Conservation (phyloP, 148 eudicot genomes). For the Diospyros lotus region DNA sequence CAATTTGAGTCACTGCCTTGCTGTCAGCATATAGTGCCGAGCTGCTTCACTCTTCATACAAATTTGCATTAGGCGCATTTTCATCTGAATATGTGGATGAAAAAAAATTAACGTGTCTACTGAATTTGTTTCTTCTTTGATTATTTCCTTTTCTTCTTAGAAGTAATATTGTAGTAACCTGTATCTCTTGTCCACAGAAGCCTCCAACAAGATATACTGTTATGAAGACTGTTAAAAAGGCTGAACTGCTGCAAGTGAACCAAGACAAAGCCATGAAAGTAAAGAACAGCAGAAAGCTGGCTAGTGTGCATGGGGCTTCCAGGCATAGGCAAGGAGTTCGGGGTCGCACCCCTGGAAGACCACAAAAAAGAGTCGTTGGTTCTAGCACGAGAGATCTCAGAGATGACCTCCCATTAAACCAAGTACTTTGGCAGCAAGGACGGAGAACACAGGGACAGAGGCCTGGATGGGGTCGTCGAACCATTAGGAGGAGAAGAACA, state of each 20-base stretch:
- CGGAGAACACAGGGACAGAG: slow-evolving; percentile 50
- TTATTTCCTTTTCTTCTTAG: neutral
- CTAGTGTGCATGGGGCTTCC: slow-evolving; percentile 24
- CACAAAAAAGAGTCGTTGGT: slow-evolving; percentile 43
- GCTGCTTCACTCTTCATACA: neutral
- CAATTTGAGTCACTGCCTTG: neutral
- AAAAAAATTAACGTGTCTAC: neutral
- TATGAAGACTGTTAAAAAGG: slow-evolving; percentile 34
- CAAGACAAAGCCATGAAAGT: slow-evolving; percentile 25
- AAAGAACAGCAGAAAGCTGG: slow-evolving; percentile 36
- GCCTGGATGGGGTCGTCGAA: slow-evolving; percentile 54
- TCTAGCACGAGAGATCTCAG: slow-evolving; percentile 25
- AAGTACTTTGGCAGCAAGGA: slow-evolving; percentile 54
- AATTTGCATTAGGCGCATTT: neutral
- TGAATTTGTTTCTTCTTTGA: neutral
- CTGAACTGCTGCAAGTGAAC: slow-evolving; percentile 28
- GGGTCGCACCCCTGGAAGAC: slow-evolving; percentile 58
- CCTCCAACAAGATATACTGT: slow-evolving; percentile 36
- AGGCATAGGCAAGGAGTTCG: slow-evolving; percentile 31
- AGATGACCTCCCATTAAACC: slow-evolving; percentile 31
- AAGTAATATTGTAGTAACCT: neutral
- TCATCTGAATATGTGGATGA: neutral
- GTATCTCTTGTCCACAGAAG: slow-evolving; percentile 36
- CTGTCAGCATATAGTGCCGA: neutral
- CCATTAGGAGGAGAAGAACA: slow-evolving; percentile 48